Percentiles rank a stretch among this genome's conserved stretches.
Evolutionary conservation across 2,329 filamentous ascomycete genomes (phyloP).

Genomic region (Plectosphaerella sp.): DNA sequence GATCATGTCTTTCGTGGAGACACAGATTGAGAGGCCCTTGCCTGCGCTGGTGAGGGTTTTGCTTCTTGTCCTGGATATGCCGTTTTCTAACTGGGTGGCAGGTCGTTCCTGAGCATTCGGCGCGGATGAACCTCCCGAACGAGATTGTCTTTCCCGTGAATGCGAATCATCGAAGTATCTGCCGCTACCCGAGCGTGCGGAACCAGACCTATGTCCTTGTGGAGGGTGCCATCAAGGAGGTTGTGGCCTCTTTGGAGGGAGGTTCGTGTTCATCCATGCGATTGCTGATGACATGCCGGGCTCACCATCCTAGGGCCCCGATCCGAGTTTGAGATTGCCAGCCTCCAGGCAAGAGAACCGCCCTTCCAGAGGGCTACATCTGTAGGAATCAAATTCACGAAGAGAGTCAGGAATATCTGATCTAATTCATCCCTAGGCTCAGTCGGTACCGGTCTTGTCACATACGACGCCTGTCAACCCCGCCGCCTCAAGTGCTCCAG

Average conservation of each 20-base stretch:
- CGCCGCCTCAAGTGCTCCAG: too few relatives aligned
- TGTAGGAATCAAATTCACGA: too few relatives aligned
- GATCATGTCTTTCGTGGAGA: neutral
- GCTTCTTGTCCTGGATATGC: neutral
- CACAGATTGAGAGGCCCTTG: neutral
- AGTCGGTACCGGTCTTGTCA: too few relatives aligned
- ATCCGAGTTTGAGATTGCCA: too few relatives aligned
- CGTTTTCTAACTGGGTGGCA: neutral
- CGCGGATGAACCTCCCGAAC: neutral
- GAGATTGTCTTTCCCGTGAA: neutral
- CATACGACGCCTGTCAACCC: too few relatives aligned
- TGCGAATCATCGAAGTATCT: neutral
- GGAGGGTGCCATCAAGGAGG: neutral
- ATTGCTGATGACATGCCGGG: too few relatives aligned
- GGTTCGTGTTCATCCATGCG: too few relatives aligned
- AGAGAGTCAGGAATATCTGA: too few relatives aligned
- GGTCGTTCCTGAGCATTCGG: neutral
- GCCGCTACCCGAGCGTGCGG: neutral
- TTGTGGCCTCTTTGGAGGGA: neutral
- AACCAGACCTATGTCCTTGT: neutral
- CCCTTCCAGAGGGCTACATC: too few relatives aligned
- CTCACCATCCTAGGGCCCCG: too few relatives aligned
- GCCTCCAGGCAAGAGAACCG: too few relatives aligned
- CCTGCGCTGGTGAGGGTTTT: neutral
- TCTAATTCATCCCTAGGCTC: too few relatives aligned